Evolutionary conservation across 2,329 filamentous ascomycete genomes (phyloP).

Genomic region (Sporothrix mexicana): DNA sequence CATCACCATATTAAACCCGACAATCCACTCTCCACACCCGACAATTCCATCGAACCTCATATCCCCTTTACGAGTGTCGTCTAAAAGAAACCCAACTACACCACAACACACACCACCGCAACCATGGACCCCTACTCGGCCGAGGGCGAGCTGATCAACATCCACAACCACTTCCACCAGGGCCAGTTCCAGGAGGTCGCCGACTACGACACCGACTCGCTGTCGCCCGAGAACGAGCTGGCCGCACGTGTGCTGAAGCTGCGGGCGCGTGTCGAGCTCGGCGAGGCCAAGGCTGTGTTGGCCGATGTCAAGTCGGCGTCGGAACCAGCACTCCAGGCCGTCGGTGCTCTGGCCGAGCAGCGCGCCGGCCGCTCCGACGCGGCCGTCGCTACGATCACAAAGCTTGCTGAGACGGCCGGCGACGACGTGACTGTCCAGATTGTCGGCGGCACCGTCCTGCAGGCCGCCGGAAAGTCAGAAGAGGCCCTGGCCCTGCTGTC

Average conservation of each 20-base stretch:
- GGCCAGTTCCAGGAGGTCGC: conserved; percentile 87
- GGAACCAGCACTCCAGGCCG: conserved; percentile 75
- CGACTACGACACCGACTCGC: conserved; percentile 80
- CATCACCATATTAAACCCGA: neutral
- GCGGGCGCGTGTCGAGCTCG: conserved; percentile 82
- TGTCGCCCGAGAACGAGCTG: conserved; percentile 78
- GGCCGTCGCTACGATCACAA: conserved; percentile 68
- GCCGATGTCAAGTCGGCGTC: conserved; percentile 67
- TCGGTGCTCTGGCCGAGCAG: conserved; percentile 75
- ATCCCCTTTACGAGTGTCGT: neutral
- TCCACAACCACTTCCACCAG: conserved; percentile 73
- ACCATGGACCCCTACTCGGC: conserved; percentile 72
- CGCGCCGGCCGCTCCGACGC: conserved; percentile 63
- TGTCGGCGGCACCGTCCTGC: conserved; percentile 79
- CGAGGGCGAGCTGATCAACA: conserved; percentile 74
- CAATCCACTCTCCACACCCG: too few relatives aligned
- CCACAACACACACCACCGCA: neutral
- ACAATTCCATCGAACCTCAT: neutral
- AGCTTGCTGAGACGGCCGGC: conserved; percentile 67
- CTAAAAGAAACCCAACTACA: neutral
- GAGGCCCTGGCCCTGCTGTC: conserved; percentile 80
- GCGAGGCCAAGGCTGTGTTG: conserved; percentile 75
- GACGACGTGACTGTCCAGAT: conserved; percentile 85
- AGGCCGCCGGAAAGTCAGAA: conserved; percentile 79
- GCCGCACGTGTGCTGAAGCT: conserved; percentile 79